These are phyloP conservation scores for Teratosphaeriaceae sp. DNA, from an alignment of 2,329 filamentous ascomycete genomes.

Conservation along the genomic window DNA sequence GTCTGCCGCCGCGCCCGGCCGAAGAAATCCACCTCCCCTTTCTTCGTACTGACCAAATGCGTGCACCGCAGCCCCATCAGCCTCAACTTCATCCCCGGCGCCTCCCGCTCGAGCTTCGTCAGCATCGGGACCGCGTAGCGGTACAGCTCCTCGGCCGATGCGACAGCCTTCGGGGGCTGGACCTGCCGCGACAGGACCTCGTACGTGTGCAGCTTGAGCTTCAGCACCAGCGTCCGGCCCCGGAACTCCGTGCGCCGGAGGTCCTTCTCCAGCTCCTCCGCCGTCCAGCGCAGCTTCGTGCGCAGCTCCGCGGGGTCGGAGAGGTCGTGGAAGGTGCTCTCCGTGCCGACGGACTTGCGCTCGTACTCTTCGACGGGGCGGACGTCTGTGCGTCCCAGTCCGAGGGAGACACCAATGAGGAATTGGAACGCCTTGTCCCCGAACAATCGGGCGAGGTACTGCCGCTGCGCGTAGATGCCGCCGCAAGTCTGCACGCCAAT, in stretches of 20 bases:
- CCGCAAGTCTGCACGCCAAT: slow-evolving; percentile 84
- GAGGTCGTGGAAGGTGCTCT: slow-evolving; percentile 83
- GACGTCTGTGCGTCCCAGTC: slow-evolving; percentile 74
- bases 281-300: slow-evolving; percentile 71
- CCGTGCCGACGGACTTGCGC: slow-evolving; percentile 88
- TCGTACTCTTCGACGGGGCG: slow-evolving; percentile 85
- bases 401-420: slow-evolving; percentile 74
- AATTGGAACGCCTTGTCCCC: slow-evolving; percentile 90
- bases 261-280: slow-evolving; percentile 82
- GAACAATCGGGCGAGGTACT: slow-evolving; percentile 69
- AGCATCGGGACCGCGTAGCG: slow-evolving; percentile 76
- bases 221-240: slow-evolving; percentile 83
- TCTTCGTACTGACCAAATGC: slow-evolving; percentile 79
- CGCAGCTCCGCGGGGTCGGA: slow-evolving; percentile 60
- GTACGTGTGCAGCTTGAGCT: slow-evolving; percentile 90
- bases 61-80: slow-evolving; percentile 88
- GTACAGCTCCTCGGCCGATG: slow-evolving; percentile 73
- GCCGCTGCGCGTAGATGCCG: slow-evolving; percentile 72
- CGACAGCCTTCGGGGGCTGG: slow-evolving; percentile 65
- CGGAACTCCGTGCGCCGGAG: slow-evolving; percentile 73
- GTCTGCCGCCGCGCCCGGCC: slow-evolving; percentile 39
- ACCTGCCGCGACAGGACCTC: slow-evolving; percentile 83
- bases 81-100: slow-evolving; percentile 69
- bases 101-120: slow-evolving; percentile 73
- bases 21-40: slow-evolving; percentile 73